Base-by-base conservation (phyloP, 345 rosid species). In the Melaleuca alternifolia region DNA sequence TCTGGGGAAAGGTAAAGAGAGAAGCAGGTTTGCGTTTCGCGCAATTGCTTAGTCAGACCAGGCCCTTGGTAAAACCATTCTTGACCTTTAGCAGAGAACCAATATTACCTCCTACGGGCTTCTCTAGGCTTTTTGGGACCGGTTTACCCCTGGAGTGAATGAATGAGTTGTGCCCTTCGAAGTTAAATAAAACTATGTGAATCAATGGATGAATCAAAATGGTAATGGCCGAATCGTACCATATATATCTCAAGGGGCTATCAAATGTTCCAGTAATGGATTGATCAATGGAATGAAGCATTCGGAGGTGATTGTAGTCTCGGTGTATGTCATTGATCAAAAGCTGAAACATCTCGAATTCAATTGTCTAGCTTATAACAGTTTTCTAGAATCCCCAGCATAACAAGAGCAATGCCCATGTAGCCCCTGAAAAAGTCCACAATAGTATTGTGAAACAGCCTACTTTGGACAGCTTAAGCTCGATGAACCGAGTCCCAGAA, bases 321-420 rank as follows among this genome's bases (percentile, higher is more conserved):
- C 13, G 10, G n/a, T 54, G 24, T 16, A 33, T 24, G 0, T 71
- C 48, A 5, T 10, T 0, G 3, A 33, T 4, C 1, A 1, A 33
- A 59, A 18, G 77, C 77, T 56, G 1, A 6, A 28, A n/a, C 33
- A n/a, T 59, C 16, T 59, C 13, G 16, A 33, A 59, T 59, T 7
- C 16, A 62, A 28, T 33, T 13, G 75, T 3, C 77, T 4, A n/a
- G 33, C 48, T 33, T 48, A 0, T 33, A 2, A 1, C 79, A 33
- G 79, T 33, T 1, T 37, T 33, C 0, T 16, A 4, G 21, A 33
- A 33, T 71, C 24, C 16, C 16, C 0, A 8, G 24, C 1, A 6
- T 2, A 65, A 2, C 6, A 16, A 15, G 46, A 15, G 46, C 12
- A 33, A 71, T 71, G 79, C 13, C 21, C 7, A 1, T 1, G 79